phyloP scores from a whole-genome alignment of 331 rosid genomes.

The Stylosanthes scabra region DNA sequence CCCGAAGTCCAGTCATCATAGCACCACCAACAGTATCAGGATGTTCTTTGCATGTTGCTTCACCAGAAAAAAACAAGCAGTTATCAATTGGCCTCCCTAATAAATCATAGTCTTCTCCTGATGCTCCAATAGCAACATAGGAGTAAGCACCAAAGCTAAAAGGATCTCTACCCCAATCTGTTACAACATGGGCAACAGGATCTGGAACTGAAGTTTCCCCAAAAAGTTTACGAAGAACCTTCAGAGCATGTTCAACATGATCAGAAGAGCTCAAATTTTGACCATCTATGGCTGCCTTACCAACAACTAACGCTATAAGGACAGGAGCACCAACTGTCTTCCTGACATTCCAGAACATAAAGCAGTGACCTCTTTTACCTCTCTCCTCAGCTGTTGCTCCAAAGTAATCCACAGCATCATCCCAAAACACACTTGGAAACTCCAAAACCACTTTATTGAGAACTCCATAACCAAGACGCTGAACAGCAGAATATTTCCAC shows the following conservation, averaged over 20 bases:
- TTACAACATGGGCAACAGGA: slow-evolving; percentile 92
- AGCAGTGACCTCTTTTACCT: slow-evolving; percentile 87
- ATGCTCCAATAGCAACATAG: slow-evolving; percentile 94
- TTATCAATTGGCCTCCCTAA: slow-evolving; percentile 90
- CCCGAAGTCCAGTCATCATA: slow-evolving; percentile 98
- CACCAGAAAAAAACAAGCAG: slow-evolving; percentile 98
- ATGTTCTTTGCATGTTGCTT: slow-evolving; percentile 99
- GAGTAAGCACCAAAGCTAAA: slow-evolving; percentile 97
- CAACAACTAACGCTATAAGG: slow-evolving; percentile 95
- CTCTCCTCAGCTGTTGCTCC: slow-evolving; percentile 99
- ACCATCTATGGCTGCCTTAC: slow-evolving; percentile 95
- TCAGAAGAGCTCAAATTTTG: slow-evolving; percentile 72
- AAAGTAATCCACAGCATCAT: slow-evolving; percentile 97
- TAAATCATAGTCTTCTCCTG: slow-evolving; percentile 97
- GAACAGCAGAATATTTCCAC: slow-evolving; percentile 90
- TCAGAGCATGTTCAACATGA: slow-evolving; percentile 86
- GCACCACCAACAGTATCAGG: slow-evolving; percentile 99
- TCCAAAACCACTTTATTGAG: slow-evolving; percentile 94
- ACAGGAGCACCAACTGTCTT: slow-evolving; percentile 99
- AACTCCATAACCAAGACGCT: slow-evolving; percentile 97
- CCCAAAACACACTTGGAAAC: slow-evolving; percentile 96
- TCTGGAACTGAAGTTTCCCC: slow-evolving; percentile 90
- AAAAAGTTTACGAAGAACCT: slow-evolving; percentile 93
- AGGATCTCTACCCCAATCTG: slow-evolving; percentile 99
- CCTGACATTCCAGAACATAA: slow-evolving; percentile 98